Evolutionary conservation across 148 eudicot genomes (phyloP).

Genomic region (Suaeda aralocaspica): DNA sequence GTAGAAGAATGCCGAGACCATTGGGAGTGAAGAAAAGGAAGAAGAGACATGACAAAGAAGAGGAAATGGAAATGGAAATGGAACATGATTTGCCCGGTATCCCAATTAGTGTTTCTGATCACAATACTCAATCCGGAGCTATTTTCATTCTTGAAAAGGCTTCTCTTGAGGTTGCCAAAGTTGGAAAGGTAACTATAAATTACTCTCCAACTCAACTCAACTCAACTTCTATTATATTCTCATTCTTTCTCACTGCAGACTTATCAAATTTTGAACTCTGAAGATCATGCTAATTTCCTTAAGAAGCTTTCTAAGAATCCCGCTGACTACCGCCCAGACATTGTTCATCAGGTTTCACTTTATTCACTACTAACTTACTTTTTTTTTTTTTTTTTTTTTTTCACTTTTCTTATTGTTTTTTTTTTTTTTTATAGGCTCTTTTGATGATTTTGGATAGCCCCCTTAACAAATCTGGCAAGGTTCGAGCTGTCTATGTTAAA

Average conservation of each 20-base stretch:
- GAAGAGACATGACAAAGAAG: slow-evolving; percentile 56
- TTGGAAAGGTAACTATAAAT: too few relatives aligned
- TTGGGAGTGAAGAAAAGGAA: slow-evolving; percentile 64
- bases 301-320: slow-evolving; percentile 64
- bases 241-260: slow-evolving; percentile 36
- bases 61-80: slow-evolving; percentile 34
- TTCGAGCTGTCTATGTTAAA: slow-evolving; percentile 77
- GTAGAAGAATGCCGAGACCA: slow-evolving; percentile 63
- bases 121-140: slow-evolving; percentile 44
- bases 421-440: slow-evolving; percentile 55
- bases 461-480: slow-evolving; percentile 71
- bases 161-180: slow-evolving; percentile 87
- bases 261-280: slow-evolving; percentile 78
- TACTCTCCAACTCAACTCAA: too few relatives aligned
- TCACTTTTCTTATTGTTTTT: slow-evolving; percentile 4
- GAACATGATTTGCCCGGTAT: slow-evolving; percentile 51
- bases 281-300: slow-evolving; percentile 75
- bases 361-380: not conserved
- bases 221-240: too few relatives aligned
- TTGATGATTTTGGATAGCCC: slow-evolving; percentile 84
- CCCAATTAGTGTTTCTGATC: slow-evolving; percentile 43
- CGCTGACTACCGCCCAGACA: slow-evolving; percentile 88
- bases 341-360: slow-evolving; percentile 68
- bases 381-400: not conserved
- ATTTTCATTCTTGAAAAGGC: slow-evolving; percentile 85